Conservation (phyloP, 2,329 filamentous ascomycete species). For the Lasiodiplodia theobromae region DNA sequence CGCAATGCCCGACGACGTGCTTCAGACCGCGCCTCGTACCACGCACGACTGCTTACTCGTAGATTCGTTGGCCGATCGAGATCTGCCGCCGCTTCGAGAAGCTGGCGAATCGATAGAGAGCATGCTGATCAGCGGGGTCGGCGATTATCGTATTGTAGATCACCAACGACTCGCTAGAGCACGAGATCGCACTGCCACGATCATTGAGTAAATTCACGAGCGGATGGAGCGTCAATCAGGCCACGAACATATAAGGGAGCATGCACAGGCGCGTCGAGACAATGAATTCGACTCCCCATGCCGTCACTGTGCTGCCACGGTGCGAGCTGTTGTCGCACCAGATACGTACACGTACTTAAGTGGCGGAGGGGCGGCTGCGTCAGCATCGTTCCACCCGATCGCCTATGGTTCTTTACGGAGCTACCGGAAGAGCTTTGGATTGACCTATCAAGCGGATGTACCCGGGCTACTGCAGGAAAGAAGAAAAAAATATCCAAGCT, state of each 20-base stretch:
- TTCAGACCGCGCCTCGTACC: conserved; percentile 3
- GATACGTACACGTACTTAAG: background rate
- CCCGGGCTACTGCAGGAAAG: background rate
- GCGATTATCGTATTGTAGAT: background rate
- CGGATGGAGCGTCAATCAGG: background rate
- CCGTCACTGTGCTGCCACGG: background rate
- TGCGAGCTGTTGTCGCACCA: background rate
- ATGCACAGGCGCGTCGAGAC: background rate
- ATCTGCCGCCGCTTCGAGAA: background rate
- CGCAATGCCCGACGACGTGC: background rate
- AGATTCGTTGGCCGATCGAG: conserved; percentile 2
- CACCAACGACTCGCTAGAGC: background rate
- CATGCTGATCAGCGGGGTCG: conserved; percentile 6
- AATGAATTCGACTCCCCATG: background rate
- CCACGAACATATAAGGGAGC: background rate
- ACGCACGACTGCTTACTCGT: background rate
- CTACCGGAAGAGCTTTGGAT: background rate
- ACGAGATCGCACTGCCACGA: background rate
- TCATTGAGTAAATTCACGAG: background rate
- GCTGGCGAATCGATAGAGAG: conserved; percentile 5
- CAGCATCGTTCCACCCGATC: background rate
- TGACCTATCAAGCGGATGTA: background rate
- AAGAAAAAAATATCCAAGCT: background rate
- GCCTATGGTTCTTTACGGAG: background rate
- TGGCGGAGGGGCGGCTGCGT: background rate